Base-by-base conservation (phyloP, 768 basidiomycete genomes). In the Leccinum imitatum region DNA sequence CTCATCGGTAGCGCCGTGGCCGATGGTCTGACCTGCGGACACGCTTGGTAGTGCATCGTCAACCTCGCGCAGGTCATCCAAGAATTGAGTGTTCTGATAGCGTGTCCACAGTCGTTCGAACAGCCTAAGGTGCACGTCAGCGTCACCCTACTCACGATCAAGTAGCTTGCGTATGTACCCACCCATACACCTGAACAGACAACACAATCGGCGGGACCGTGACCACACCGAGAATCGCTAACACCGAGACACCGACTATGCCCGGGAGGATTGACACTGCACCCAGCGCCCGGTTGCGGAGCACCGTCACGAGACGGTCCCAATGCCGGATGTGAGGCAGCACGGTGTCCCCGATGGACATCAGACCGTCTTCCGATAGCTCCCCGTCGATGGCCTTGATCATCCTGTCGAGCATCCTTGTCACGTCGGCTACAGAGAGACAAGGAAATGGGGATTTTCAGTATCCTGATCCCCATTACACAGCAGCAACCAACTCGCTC, bases 171-270 rank as follows among this genome's bases (percentile, higher is more conserved):
- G 15, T 6, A 14, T 27, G 44, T 31, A 67, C 68, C 25, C 23
- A 69, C 67, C 10, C 50, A 46, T 56, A 55, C 25, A 30, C 50
- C 23, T 11, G n/a, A 6, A 44, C 47, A 21, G 61, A 64, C 10
- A 54, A 31, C 39, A 60, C 58, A 23, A 61, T n/a, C 3, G 69
- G 69, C 14, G 54, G 1, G 25, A 56, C 17, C 1, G 61, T 14
- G 3, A 60, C 19, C 13, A 59, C 54, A 3, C 61, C 62, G 6
- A 68, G 60, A 31, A 66, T 9, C 2, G 64, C 67, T 11, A 69
- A 37, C 0, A 50, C 54, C 0, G 69, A 69, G n/a, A 71, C 59
- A 6, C 69, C 69, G 6, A 71, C 50, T 5, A 64, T 4, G 6
- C 50, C 58, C 15, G 68, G 64, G 23, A 69, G 50, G 44, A 61